Evolutionary conservation across 257 asterid genomes (phyloP), one percentile per base, ranked within the genome.

Genomic region (Cordia subcordata): DNA sequence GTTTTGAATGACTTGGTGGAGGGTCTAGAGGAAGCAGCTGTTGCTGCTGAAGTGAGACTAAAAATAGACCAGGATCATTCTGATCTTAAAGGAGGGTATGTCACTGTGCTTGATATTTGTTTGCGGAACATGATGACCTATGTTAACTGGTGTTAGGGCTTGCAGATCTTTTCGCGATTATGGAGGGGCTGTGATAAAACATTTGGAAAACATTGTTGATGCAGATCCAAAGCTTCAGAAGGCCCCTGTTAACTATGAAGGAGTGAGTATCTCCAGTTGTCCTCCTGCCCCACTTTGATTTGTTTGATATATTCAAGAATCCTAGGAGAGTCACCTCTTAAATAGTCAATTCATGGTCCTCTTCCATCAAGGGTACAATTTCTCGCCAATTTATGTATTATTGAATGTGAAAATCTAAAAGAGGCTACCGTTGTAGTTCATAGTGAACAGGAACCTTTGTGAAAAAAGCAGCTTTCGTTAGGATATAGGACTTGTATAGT

Each of bases 191-290:
- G 85, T 93, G 70, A 77, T 93, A 35, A 79, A 80, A 60, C 86
- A 85, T 65, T 77, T 93, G 75, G 82, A 70, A 55, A 82, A 77
- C 58, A 17, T 72, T 22, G 58, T 65, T n/a, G 84, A 66, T 59
- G 72, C 83, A 6, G 89, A 93, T 66, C 67, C 81, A 8, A 81
- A 77, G 57, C 94, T 93, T 69, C 86, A 75, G 68, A 93, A 89
- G 75, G 94, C 97, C 57, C 90, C 92, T n/a, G 90, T 85, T 55
- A 93, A 89, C 75, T 72, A 93, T 63, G 99, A 93, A 86, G 97
- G 99, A 68, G 99, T 86, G 76, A 82, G 92, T 77, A 21, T 33
- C 57, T 21, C 16, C 14, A 20, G 18, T 53, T n/a, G 35, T 53
- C 57, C 16, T 53, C 18, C 38, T 20, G 16, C 54, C 52, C 54